Percentiles rank a stretch among this genome's conserved stretches.
Conservation (phyloP, 2,329 filamentous ascomycete species). For the Colletotrichum acutatum region DNA sequence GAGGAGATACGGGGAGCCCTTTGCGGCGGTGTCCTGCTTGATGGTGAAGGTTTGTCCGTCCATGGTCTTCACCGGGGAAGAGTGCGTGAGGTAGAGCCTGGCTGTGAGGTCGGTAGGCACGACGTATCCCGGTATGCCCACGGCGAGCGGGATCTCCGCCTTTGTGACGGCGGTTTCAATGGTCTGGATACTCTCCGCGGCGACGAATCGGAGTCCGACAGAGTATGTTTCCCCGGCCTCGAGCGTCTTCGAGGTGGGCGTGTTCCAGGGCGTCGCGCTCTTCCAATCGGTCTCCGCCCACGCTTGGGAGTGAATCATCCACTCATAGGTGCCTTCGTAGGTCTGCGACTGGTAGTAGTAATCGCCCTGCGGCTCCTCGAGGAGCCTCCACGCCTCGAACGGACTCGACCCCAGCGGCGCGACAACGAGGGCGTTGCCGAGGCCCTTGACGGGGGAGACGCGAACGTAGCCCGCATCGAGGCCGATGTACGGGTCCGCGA, state of each 20-base stretch:
- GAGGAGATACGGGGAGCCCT: slow-evolving; percentile 49
- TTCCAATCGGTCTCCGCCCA: slow-evolving; percentile 69
- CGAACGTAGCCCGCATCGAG: slow-evolving; percentile 68
- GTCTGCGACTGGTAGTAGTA: slow-evolving; percentile 61
- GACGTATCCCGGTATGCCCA: slow-evolving; percentile 66
- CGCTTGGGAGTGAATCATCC: slow-evolving; percentile 64
- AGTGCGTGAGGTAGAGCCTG: slow-evolving; percentile 56
- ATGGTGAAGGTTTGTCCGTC: slow-evolving; percentile 46
- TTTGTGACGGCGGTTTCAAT: slow-evolving; percentile 56
- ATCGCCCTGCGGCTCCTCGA: slow-evolving; percentile 57
- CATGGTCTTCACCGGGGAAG: slow-evolving; percentile 52
- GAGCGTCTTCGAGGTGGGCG: slow-evolving; percentile 58
- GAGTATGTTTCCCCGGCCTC: slow-evolving; percentile 55
- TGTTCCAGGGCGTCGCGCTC: slow-evolving; percentile 61
- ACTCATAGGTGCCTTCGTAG: slow-evolving; percentile 71
- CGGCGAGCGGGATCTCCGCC: slow-evolving; percentile 58
- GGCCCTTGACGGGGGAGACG: slow-evolving; percentile 60
- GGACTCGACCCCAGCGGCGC: slow-evolving; percentile 59
- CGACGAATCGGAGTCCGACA: slow-evolving; percentile 62
- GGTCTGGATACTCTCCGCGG: slow-evolving; percentile 55
- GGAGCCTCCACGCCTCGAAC: slow-evolving; percentile 66
- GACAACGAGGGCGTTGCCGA: slow-evolving; percentile 63
- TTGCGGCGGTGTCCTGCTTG: slow-evolving; percentile 12
- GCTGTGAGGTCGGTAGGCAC: slow-evolving; percentile 59
- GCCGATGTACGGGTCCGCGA: slow-evolving; percentile 70